Conservation (phyloP, 805 yeast species). For the Danielia reshetovae region DNA sequence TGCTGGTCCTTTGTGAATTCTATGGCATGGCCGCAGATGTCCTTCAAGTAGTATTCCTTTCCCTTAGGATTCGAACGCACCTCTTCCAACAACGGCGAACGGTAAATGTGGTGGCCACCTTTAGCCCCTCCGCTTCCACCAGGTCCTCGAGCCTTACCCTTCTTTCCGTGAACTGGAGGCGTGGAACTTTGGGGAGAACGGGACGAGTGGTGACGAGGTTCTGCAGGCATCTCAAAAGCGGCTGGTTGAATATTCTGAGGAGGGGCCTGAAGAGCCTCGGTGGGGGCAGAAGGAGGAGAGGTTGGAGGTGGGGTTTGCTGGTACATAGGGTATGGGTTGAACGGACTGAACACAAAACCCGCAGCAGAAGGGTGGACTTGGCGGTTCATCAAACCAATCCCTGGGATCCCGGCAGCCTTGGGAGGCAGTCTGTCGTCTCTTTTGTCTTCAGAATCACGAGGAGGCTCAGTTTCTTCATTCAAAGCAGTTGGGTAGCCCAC, state of each 20-base stretch:
- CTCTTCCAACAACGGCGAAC: slow-evolving; percentile 82
- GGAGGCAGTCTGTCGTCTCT: slow-evolving; percentile 6
- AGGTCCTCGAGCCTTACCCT: slow-evolving; percentile 8
- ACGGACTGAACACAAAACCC: slow-evolving; percentile 47
- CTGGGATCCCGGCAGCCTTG: slow-evolving; percentile 16
- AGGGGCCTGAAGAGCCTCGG: neutral
- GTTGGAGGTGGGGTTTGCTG: slow-evolving; percentile 20
- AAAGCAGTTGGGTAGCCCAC: slow-evolving; percentile 17
- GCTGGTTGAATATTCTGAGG: slow-evolving; percentile 1
- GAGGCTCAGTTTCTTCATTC: slow-evolving; percentile 2
- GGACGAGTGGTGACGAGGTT: neutral
- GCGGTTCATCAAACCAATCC: slow-evolving; percentile 38
- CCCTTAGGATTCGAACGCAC: slow-evolving; percentile 64
- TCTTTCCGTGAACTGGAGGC: slow-evolving; percentile 9
- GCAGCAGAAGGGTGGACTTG: slow-evolving; percentile 22
- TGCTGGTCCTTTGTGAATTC: slow-evolving; percentile 96
- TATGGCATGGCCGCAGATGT: slow-evolving; percentile 79
- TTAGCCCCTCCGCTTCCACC: slow-evolving; percentile 20
- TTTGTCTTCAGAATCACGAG: slow-evolving; percentile 5
- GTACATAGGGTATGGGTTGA: slow-evolving; percentile 43
- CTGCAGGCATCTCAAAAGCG: neutral
- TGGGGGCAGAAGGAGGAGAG: slow-evolving; percentile 13
- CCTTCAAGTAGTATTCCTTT: slow-evolving; percentile 59
- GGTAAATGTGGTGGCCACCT: slow-evolving; percentile 47
- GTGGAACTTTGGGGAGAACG: slow-evolving; percentile 3